These are phyloP conservation scores for Naumovozyma baii DNA, from an alignment of 805 yeast species.

Conservation along the genomic window DNA sequence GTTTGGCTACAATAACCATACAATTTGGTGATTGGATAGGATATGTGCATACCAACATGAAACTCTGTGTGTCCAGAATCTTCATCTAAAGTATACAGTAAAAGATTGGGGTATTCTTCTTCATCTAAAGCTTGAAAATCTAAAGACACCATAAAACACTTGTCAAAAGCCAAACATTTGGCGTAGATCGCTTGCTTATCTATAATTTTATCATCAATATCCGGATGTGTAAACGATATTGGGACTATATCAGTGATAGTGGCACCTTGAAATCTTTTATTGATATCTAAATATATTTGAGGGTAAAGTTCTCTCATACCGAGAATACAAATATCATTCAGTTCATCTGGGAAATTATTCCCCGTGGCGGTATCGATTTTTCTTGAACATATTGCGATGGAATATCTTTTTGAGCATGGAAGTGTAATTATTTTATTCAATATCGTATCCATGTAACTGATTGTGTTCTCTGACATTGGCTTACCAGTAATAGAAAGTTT, in stretches of 20 bases:
- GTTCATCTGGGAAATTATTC: neutral
- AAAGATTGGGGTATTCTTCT: constrained; percentile 21
- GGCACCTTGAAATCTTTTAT: too few relatives aligned
- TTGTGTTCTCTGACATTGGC: neutral
- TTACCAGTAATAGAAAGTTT: neutral
- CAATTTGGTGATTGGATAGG: constrained; percentile 14
- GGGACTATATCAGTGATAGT: constrained; percentile 14
- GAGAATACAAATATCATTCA: neutral
- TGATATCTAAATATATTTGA: too few relatives aligned
- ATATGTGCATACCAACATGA: constrained; percentile 16
- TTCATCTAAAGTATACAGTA: constrained; percentile 32
- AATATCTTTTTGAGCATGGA: constrained; percentile 11
- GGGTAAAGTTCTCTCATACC: too few relatives aligned
- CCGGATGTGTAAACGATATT: constrained; percentile 7
- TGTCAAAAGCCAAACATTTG: constrained; percentile 28
- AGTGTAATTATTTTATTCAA: constrained; percentile 9
- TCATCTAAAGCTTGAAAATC: constrained; percentile 28
- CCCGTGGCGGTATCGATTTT: neutral
- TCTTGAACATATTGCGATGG: constrained; percentile 5
- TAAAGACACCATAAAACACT: constrained; percentile 32
- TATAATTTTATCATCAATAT: neutral
- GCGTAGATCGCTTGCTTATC: constrained; percentile 20
- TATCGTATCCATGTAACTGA: neutral
- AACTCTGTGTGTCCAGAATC: constrained; percentile 25
- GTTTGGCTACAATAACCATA: constrained; percentile 22